Evolutionary conservation across 768 basidiomycete genomes (phyloP), one percentile per base, ranked within the genome.

Genomic region (Kondoa subrosea): DNA sequence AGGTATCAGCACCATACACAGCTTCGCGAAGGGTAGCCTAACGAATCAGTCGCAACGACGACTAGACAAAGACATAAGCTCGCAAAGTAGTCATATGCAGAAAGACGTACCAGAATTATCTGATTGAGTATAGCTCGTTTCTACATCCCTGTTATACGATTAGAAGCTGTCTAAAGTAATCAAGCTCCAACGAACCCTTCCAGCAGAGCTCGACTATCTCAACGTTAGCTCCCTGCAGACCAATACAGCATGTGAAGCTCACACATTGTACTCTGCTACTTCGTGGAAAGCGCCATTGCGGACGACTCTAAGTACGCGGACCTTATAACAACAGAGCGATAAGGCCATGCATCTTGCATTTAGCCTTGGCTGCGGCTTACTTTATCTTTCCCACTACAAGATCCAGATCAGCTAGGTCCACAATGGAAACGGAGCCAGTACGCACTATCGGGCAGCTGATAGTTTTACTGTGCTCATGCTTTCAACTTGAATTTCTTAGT

Each of bases 221-320:
- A 25, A 8, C 58, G 14, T 4, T 15, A 31, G 4, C 29, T 59
- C 4, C 25, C 14, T 12, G 58, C 14, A 59, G 58, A 25, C 25
- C 4, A 14, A 4, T 15, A 12, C 29, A 14, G 25, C 8, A 31
- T 12, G 21, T 4, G 30, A 59, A 1, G 84, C 82, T 4, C 83
- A 81, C 27, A 92, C 87, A 70, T 85, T 86, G 78, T 92, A 92
- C 77, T 93, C 91, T 31, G 86, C 88, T 12, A 91, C 77, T 34
- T 85, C 80, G 73, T 91, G 87, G 78, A 73, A 67, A 64, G 67
- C 72, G 30, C 67, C 58, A 30, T 66, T 67, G 15, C 90, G 82
- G 26, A 92, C 89, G 66, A 93, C 82, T 32, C 92, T 84, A 71
- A 89, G 83, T 57, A 97, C 87, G 27, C 90, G 83, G 17, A 97